These are phyloP conservation scores for Limnanthes douglasii DNA, from an alignment of 345 rosid species.

Conservation along the genomic window DNA sequence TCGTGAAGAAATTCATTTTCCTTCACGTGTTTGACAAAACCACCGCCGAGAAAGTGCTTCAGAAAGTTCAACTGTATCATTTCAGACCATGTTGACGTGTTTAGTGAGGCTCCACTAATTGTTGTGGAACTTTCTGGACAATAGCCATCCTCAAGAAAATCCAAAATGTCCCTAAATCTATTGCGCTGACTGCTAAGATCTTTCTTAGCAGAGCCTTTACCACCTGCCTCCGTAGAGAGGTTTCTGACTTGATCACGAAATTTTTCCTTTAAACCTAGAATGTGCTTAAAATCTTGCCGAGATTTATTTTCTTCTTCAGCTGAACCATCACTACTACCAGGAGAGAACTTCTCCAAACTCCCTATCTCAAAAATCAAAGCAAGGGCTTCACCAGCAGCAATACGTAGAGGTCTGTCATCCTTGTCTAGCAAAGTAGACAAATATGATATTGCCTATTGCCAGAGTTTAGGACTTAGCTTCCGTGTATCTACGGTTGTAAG, in stretches of 20 bases:
- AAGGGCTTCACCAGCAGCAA: conserved; percentile 92
- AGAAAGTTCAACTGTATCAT: conserved; percentile 72
- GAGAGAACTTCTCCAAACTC: conserved; percentile 49
- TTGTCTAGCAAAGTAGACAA: conserved; percentile 61
- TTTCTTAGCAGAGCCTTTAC: conserved; percentile 88
- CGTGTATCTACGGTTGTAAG: conserved; percentile 47
- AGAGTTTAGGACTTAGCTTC: conserved; percentile 44
- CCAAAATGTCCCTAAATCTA: conserved; percentile 67
- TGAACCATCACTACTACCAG: conserved; percentile 24
- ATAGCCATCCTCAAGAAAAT: conserved; percentile 58
- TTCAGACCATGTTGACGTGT: conserved; percentile 57
- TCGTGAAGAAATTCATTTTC: conserved; percentile 84
- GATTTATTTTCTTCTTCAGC: conserved; percentile 31
- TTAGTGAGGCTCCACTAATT: conserved; percentile 55
- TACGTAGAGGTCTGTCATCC: conserved; percentile 78
- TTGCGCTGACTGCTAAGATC: conserved; percentile 78
- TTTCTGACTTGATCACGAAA: conserved; percentile 49
- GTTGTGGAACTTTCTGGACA: conserved; percentile 51
- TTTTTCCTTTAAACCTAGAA: conserved; percentile 60
- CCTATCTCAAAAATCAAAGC: conserved; percentile 70
- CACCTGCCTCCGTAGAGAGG: conserved; percentile 85
- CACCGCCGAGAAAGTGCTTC: conserved; percentile 83
- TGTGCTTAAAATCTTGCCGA: conserved; percentile 25
- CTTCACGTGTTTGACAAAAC: conserved; percentile 94
- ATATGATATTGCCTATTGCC: conserved; percentile 75